Base-by-base conservation (phyloP, 352 stramenopile genomes). In the Phytophthora kernoviae region DNA sequence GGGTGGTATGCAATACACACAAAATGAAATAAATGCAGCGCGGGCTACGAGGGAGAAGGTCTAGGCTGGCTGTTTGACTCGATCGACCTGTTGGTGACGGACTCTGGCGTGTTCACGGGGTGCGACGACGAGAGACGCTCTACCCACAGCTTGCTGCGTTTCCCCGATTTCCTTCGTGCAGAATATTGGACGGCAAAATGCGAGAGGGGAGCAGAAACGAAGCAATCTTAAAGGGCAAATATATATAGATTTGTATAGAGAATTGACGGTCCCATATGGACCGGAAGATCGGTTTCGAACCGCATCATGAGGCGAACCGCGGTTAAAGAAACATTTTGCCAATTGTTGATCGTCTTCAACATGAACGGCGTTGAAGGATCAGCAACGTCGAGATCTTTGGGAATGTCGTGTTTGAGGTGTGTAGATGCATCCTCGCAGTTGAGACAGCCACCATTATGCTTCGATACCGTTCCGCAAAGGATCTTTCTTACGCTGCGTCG, bases 11-110 rank as follows among this genome's bases (percentile, higher is more conserved):
- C 58, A 79, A 76, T 65, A 75, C 57, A 79, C 65, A 65, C 67
- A 79, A 75, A 73, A 75, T 77, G 62, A 68, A 74, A 18, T 18
- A 14, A 72, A 79, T 79, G 70, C 70, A 79, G 56, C 27, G 54
- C 51, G 55, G 22, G 53, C 39, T 39, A 45, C n/a, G 51, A 24
- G 11, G 34, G 9, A 40, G 48, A n/a, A n/a, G n/a, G n/a, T n/a
- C n/a, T n/a, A n/a, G 45, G 33, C 33, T 61, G 58, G 27, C 48
- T 58, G 45, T 11, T 39, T 30, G 24, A 6, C 3, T 6, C 6
- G 24, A 3, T 30, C 3, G 3, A 57, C 22, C 27, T 39, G 40
- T 34, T 41, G 12, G 21, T 20, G 48, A 50, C 37, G 40, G 39
- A 32, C 49, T 54, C 40, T 55, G 45, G 36, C 59, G 50, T 14